phyloP scores from a whole-genome alignment of 306 rosid species.

The Pterocarpus santalinus region DNA sequence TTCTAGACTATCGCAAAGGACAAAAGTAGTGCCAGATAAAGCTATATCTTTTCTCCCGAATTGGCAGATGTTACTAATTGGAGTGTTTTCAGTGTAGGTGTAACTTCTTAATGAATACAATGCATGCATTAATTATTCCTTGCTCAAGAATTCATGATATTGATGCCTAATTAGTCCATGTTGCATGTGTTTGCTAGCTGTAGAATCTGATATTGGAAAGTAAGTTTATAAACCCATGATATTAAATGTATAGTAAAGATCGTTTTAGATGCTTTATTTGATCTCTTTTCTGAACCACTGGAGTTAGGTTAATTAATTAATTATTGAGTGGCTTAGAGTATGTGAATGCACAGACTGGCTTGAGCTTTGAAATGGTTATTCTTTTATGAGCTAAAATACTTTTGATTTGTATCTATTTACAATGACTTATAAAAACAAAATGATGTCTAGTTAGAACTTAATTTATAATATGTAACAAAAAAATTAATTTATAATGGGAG shows the following conservation, averaged over 20 bases:
- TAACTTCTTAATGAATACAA: slow-evolving; percentile 27
- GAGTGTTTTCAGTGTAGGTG: slow-evolving; percentile 37
- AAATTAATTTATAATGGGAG: not conserved
- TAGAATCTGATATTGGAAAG: slow-evolving; percentile 21
- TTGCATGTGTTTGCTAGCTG: slow-evolving; percentile 12
- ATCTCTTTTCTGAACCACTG: not conserved
- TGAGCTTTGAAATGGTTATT: not conserved
- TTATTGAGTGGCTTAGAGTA: not conserved
- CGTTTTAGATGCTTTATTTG: not conserved
- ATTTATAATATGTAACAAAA: not conserved
- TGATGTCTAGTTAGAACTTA: not conserved
- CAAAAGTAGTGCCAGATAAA: slow-evolving; percentile 13
- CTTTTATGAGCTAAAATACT: not conserved
- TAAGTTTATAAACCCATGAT: not conserved
- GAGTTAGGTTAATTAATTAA: not conserved
- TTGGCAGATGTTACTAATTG: slow-evolving; percentile 8
- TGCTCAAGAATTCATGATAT: slow-evolving; percentile 40
- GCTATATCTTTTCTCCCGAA: slow-evolving; percentile 32
- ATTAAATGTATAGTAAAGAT: not conserved
- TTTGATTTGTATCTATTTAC: not conserved
- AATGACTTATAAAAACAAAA: not conserved
- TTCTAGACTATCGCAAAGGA: slow-evolving; percentile 22
- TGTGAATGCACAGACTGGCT: not conserved
- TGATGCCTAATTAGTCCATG: slow-evolving; percentile 21
- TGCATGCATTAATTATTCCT: slow-evolving; percentile 38